Base-by-base conservation (phyloP, 768 basidiomycete genomes). In the Crassisporium funariophilum region DNA sequence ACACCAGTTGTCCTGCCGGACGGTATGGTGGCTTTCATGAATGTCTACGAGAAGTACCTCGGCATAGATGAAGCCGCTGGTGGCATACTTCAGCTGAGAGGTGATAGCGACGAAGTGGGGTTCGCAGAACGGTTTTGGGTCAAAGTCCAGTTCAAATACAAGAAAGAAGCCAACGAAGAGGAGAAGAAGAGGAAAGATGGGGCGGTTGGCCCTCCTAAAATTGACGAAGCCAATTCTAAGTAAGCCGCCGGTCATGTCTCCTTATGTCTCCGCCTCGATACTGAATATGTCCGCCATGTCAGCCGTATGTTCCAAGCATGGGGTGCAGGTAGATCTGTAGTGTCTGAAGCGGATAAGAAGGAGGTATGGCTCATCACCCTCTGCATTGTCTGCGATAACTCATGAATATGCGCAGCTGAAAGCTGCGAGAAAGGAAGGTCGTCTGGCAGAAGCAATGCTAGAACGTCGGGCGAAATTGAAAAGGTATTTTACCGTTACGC, bases 91-190 rank as follows among this genome's bases (percentile, higher is more conserved):
- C 77, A 85, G 45, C 71, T 95, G 25, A 75, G 93, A 43, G 91
- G 87, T 8, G 93, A 97, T 60, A 86, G 83, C 53, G 90, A 93
- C 43, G 83, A 84, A 53, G 86, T 91, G 20, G 92, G 89, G 4
- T 93, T 93, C 60, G 72, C 76, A 37, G 92, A 95, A 61, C 77
- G 90, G 10, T 97, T 93, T 64, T 88, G 84, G 81, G 80, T 94
- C 47, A 91, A 91, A 69, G 82, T 95, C 13, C 93, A 97, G 70
- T 82, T 75, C 69, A 91, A 91, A 60, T 95, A 90, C 68, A 85
- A 92, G 72, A 80, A 80, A 59, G 91, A 95, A 63, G 90, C 86
- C 10, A 70, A 82, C 25, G 84, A 86, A 58, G 87, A 89, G 63
- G 85, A 88, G 61, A 82, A 83, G 67, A 84, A 85, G 67, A 77